phyloP scores from a whole-genome alignment of 331 rosid species.

The Malus hybrid region DNA sequence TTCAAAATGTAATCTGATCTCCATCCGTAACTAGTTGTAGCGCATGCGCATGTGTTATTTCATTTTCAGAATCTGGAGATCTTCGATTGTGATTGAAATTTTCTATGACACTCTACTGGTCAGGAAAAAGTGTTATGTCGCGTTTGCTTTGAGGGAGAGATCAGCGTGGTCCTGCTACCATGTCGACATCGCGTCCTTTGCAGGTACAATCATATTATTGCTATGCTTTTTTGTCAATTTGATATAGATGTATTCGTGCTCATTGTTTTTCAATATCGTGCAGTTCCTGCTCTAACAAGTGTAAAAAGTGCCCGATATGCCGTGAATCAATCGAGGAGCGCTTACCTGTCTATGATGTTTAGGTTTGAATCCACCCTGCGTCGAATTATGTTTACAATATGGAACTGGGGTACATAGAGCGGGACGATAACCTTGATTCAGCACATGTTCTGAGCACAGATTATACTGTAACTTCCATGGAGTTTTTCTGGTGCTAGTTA shows the following conservation, averaged over 20 bases:
- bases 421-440: conserved; percentile 8
- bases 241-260: not conserved
- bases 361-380: conserved; percentile 25
- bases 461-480: conserved; percentile 12
- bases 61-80: not conserved
- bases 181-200: conserved; percentile 91
- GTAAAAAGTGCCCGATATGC: conserved; percentile 90
- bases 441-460: conserved; percentile 20
- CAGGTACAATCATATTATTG: conserved; percentile 37
- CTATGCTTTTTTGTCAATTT: not conserved
- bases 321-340: conserved; percentile 59
- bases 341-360: conserved; percentile 85
- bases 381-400: conserved; percentile 12
- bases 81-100: conserved; percentile 5
- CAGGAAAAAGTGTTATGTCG: conserved; percentile 97
- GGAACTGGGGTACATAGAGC: conserved; percentile 25
- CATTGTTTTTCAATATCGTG: conserved; percentile 6
- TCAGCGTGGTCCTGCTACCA: conserved; percentile 79
- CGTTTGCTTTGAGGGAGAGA: conserved; percentile 88
- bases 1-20: conserved; percentile 65
- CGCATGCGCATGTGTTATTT: not conserved
- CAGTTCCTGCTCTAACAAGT: conserved; percentile 82
- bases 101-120: not conserved
- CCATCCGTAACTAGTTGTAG: conserved; percentile 8
- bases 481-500: conserved; percentile 20